Evolutionary conservation across 2,329 filamentous ascomycete species (phyloP).

Genomic region (Trichoderma sp.): DNA sequence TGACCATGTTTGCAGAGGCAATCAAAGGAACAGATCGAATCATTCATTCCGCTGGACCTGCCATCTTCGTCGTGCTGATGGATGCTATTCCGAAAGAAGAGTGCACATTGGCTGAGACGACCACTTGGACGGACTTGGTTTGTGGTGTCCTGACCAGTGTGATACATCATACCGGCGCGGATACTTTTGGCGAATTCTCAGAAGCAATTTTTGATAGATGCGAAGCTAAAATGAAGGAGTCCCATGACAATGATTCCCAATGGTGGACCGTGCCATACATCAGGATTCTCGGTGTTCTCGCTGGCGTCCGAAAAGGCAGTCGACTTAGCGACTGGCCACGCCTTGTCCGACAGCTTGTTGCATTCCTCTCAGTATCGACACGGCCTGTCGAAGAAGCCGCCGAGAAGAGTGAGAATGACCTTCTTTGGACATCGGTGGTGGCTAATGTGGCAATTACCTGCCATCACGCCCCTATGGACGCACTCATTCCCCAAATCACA

Average conservation of each 20-base stretch:
- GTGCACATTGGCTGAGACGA: conserved; percentile 50
- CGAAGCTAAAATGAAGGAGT: conserved; percentile 43
- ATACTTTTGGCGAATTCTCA: conserved; percentile 72
- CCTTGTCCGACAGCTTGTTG: conserved; percentile 61
- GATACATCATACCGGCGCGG: conserved; percentile 77
- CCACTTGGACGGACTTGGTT: conserved; percentile 66
- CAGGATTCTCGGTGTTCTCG: conserved; percentile 67
- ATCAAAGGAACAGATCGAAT: conserved; percentile 64
- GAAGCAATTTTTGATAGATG: conserved; percentile 62
- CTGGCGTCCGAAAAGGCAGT: conserved; percentile 80
- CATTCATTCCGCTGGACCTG: conserved; percentile 62
- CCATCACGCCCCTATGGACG: conserved; percentile 77
- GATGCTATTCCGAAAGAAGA: conserved; percentile 55
- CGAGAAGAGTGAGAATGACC: conserved; percentile 41
- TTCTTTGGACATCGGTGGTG: conserved; percentile 63
- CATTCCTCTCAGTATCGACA: conserved; percentile 53
- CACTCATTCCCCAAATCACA: conserved; percentile 71
- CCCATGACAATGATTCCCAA: conserved; percentile 28
- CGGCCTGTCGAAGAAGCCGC: conserved; percentile 38
- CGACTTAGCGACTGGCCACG: conserved; percentile 73
- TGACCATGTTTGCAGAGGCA: conserved; percentile 89
- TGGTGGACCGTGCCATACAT: conserved; percentile 54
- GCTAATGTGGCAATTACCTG: conserved; percentile 68
- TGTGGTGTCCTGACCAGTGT: conserved; percentile 78
- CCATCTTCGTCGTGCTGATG: conserved; percentile 58